A percentile compares a stretch with the other conserved stretches of the same genome.
Conservation (phyloP, 257 asterid species). For the Galeopsis tetrahit region DNA sequence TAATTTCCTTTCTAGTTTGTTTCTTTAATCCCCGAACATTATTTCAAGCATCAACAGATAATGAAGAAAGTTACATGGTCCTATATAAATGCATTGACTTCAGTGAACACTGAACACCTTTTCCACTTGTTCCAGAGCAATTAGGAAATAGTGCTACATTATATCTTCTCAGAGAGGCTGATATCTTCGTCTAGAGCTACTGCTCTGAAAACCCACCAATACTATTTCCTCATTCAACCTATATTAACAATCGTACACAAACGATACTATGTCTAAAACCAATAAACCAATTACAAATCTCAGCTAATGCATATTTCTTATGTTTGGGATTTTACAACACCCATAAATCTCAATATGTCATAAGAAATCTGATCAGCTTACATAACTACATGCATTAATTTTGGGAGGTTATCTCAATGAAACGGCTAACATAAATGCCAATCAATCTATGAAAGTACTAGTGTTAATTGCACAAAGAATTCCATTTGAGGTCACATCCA, state of each 20-base stretch:
- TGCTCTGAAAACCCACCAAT: conserved; percentile 2
- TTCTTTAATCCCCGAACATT: not conserved
- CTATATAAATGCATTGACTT: not conserved
- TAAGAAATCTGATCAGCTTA: conserved; percentile 3
- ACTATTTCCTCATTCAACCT: conserved; percentile 1
- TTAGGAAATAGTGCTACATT: not conserved
- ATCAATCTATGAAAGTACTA: conserved; percentile 8
- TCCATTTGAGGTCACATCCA: not conserved
- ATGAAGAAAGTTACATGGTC: not conserved
- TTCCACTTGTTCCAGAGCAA: not conserved
- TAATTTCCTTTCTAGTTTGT: not conserved
- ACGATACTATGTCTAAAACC: conserved; percentile 4
- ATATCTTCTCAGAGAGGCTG: not conserved
- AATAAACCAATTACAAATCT: conserved; percentile 18
- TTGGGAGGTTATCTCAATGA: not conserved
- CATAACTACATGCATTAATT: not conserved
- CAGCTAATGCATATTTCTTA: not conserved
- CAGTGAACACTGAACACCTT: not conserved
- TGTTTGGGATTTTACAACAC: not conserved
- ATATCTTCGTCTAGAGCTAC: conserved; percentile 8
- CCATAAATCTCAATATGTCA: not conserved
- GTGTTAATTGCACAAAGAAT: not conserved
- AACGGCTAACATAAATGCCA: not conserved
- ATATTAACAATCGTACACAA: conserved; percentile 10
- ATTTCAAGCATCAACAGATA: not conserved